Evolutionary conservation across 169 alveolate genomes (phyloP).

Genomic region (Perkinsus olseni): DNA sequence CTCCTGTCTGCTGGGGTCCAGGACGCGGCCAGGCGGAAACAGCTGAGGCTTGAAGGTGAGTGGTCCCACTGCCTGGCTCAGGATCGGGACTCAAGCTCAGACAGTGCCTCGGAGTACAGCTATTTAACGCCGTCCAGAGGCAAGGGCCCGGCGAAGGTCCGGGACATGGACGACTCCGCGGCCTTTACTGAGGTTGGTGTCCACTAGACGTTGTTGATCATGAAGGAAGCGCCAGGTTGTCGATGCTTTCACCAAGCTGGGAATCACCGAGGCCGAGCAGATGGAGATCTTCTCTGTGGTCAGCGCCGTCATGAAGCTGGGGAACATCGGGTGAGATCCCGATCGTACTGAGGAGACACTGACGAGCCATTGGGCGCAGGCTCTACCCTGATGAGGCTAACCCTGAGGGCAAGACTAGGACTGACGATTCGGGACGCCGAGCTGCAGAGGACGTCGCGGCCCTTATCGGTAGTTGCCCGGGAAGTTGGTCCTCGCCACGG

Average conservation of each 20-base stretch:
- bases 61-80: too few species aligned
- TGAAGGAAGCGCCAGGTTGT: too few species aligned
- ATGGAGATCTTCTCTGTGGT: conserved; percentile 33
- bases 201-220: too few species aligned
- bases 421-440: neutral
- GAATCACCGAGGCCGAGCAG: conserved; percentile 33
- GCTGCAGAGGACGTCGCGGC: neutral
- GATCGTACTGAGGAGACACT: conserved; percentile 10
- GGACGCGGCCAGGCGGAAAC: neutral
- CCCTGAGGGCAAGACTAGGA: conserved; percentile 15
- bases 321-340: conserved; percentile 25
- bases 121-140: neutral
- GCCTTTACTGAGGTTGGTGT: neutral
- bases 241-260: conserved; percentile 31
- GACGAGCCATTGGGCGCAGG: conserved; percentile 14
- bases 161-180: neutral
- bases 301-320: conserved; percentile 30
- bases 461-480: neutral
- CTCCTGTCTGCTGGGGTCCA: conserved; percentile 46
- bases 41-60: neutral
- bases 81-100: too few species aligned
- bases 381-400: conserved; percentile 16
- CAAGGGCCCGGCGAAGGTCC: neutral
- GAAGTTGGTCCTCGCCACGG: neutral
- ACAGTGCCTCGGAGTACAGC: neutral